Evolutionary conservation across 306 rosid species (phyloP).

Genomic region (Vigna unguiculata): DNA sequence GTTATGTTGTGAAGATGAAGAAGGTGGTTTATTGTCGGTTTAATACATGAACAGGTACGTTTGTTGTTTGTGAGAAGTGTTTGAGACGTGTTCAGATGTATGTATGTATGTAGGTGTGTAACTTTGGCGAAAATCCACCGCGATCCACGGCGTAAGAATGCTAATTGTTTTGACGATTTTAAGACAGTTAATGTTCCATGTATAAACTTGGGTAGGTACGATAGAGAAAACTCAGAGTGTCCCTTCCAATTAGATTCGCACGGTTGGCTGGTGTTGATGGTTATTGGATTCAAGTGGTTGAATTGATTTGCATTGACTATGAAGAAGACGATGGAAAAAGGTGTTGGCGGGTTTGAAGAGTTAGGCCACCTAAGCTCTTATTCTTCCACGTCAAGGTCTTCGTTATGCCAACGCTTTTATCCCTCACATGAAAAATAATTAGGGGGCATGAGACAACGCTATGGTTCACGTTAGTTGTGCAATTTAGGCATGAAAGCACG

Average conservation of each 20-base stretch:
- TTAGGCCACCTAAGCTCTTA: conserved; percentile 44
- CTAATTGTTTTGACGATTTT: conserved; percentile 40
- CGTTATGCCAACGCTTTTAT: conserved; percentile 6
- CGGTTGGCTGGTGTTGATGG: conserved; percentile 29
- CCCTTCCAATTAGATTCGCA: conserved; percentile 41
- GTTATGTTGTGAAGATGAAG: background rate
- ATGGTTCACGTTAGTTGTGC: background rate
- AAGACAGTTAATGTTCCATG: conserved; percentile 52
- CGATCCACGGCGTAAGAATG: conserved; percentile 46
- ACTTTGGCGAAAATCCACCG: conserved; percentile 36
- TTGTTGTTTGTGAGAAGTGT: conserved; percentile 22
- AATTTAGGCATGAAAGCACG: conserved; percentile 24
- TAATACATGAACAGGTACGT: background rate
- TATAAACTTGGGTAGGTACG: conserved; percentile 40
- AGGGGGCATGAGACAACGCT: conserved; percentile 1
- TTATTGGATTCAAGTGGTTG: conserved; percentile 14
- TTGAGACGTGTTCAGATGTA: background rate
- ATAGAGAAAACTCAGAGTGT: background rate
- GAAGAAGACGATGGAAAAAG: background rate
- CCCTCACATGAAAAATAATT: conserved; percentile 14
- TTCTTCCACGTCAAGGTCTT: background rate
- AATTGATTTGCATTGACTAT: conserved; percentile 28
- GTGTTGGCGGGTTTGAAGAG: background rate
- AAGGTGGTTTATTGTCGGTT: background rate
- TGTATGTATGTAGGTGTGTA: background rate